These are phyloP conservation scores for Pezizomycotina sp. DNA, from an alignment of 2,329 filamentous ascomycete species.

Conservation along the genomic window DNA sequence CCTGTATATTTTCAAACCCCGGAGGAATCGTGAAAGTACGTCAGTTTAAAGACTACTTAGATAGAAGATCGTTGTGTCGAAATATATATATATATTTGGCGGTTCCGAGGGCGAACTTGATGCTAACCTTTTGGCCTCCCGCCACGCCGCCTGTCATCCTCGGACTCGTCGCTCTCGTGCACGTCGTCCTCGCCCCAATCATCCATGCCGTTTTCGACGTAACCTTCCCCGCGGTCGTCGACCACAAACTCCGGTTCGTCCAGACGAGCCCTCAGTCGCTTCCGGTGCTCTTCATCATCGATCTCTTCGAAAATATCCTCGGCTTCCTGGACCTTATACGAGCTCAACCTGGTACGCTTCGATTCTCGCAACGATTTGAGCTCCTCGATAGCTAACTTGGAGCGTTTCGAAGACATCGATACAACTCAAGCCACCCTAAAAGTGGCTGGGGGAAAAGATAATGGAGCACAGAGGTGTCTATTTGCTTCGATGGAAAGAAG, in stretches of 20 bases:
- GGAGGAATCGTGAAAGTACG: no score
- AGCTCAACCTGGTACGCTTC: slow-evolving; percentile 79
- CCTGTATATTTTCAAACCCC: no score
- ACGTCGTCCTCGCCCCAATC: slow-evolving; percentile 69
- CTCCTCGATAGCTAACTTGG: slow-evolving; percentile 55
- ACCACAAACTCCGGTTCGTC: slow-evolving; percentile 96
- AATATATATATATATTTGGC: no score
- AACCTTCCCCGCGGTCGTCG: slow-evolving; percentile 93
- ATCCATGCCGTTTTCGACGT: slow-evolving; percentile 88
- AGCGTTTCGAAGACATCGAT: no score
- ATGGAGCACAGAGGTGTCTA: no score
- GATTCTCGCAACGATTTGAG: slow-evolving; percentile 67
- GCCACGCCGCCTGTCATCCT: slow-evolving; percentile 15
- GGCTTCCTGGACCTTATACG: slow-evolving; percentile 72
- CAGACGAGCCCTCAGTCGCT: slow-evolving; percentile 72
- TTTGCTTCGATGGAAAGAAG: no score
- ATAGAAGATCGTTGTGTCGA: no score
- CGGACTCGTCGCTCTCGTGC: slow-evolving; percentile 60
- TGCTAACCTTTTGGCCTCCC: slow-evolving; percentile 20
- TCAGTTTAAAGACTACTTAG: no score
- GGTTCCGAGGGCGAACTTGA: no score
- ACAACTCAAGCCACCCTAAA: no score
- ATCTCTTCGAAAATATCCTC: slow-evolving; percentile 86
- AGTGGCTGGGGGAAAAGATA: no score
- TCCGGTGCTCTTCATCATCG: slow-evolving; percentile 93